phyloP scores from a whole-genome alignment of 176 grass and related monocot genomes.

The Zoysia pacifica region DNA sequence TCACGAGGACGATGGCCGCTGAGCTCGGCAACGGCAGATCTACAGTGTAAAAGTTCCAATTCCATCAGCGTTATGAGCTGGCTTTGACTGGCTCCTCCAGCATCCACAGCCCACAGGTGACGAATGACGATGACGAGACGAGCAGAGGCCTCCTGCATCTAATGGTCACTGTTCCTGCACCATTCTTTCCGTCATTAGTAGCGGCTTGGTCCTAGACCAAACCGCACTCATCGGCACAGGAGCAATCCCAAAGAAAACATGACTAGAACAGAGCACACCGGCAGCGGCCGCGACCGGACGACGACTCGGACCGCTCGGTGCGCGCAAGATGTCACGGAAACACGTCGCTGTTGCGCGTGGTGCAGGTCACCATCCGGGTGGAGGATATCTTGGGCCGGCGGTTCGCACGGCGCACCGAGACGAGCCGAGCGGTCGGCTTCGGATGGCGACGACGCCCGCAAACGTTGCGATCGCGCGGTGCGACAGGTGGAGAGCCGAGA shows the following conservation, averaged over 20 bases:
- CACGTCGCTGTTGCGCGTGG: background rate
- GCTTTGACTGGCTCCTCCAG: no score
- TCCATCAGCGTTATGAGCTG: no score
- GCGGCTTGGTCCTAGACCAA: background rate
- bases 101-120: no score
- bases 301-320: background rate
- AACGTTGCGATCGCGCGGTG: background rate
- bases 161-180: no score
- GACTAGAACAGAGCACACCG: background rate
- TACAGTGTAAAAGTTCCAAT: no score
- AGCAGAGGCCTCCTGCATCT: no score
- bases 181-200: background rate
- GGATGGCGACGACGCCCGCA: slow-evolving; percentile 7
- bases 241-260: background rate
- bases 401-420: slow-evolving; percentile 24
- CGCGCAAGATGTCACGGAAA: slow-evolving; percentile 7
- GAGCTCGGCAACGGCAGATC: no score
- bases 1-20: no score
- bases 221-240: background rate
- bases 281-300: background rate
- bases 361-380: slow-evolving; percentile 38
- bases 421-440: slow-evolving; percentile 31
- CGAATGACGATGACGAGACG: no score
- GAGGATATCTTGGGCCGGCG: background rate
- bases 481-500: background rate